Percentiles rank a stretch among this genome's conserved stretches.
These are phyloP conservation scores for Gossypium laxum DNA, from an alignment of 441 rosid species.

Conservation along the genomic window DNA sequence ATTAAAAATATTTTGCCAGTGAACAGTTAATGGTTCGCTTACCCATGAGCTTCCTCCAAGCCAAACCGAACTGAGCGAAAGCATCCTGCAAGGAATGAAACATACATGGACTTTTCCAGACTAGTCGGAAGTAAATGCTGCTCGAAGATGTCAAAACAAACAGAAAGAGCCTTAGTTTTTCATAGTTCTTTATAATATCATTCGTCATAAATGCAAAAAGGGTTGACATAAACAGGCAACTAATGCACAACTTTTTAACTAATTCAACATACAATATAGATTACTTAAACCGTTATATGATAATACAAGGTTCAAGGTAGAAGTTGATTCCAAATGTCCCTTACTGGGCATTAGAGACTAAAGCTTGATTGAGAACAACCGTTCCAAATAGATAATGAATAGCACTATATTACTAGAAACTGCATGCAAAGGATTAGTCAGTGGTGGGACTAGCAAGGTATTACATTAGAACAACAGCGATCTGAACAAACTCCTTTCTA, in stretches of 20 bases:
- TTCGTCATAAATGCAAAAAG: not conserved
- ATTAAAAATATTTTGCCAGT: not conserved
- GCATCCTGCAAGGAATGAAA: constrained; percentile 85
- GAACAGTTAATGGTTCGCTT: constrained; percentile 19
- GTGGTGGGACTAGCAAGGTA: not conserved
- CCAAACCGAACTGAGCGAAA: constrained; percentile 91
- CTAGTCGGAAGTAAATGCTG: constrained; percentile 66
- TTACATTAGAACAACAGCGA: not conserved
- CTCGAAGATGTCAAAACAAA: not conserved
- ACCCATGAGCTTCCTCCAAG: constrained; percentile 94
- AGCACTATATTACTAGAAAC: not conserved
- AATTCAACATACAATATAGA: not conserved
- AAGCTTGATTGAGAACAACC: not conserved
- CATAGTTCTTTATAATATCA: not conserved
- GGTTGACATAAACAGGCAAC: not conserved
- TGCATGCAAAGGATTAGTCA: not conserved
- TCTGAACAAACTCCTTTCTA: not conserved
- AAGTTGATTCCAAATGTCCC: not conserved
- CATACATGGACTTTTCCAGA: constrained; percentile 68
- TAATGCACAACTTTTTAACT: not conserved
- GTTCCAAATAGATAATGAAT: not conserved
- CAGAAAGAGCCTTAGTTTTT: not conserved
- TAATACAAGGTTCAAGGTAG: not conserved
- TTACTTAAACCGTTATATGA: not conserved
- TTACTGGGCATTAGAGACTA: not conserved